Conservation (phyloP, 2,329 filamentous ascomycete genomes). For the Huntiella omanensis region DNA sequence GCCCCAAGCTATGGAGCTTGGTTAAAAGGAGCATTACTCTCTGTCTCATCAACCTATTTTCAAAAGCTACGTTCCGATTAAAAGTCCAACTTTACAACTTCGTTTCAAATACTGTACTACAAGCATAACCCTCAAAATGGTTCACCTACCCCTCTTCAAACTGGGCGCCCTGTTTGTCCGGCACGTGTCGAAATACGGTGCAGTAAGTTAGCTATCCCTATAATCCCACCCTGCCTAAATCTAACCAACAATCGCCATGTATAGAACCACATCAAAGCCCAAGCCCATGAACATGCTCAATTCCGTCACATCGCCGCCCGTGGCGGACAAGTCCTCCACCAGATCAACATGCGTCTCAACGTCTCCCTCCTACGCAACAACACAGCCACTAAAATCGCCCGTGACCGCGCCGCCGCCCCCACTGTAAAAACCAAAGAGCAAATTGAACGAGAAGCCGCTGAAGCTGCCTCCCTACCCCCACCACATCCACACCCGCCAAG, state of each 20-base stretch:
- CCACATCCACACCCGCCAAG: constrained; percentile 4
- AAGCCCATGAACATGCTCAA: constrained; percentile 43
- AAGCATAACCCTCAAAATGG: constrained; percentile 26
- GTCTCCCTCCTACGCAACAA: constrained; percentile 39
- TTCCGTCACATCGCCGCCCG: constrained; percentile 42
- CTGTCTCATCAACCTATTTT: too few relatives aligned
- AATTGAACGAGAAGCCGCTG: constrained; percentile 27
- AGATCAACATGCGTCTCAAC: constrained; percentile 46
- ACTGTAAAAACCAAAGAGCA: constrained; percentile 49
- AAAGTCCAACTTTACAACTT: background rate
- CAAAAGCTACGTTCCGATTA: background rate
- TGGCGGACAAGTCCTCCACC: constrained; percentile 45
- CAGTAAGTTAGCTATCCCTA: constrained; percentile 27
- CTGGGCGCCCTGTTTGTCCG: constrained; percentile 44
- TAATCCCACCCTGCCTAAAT: background rate
- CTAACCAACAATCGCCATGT: background rate
- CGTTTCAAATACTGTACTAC: background rate
- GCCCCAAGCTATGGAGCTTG: too few relatives aligned
- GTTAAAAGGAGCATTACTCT: too few relatives aligned
- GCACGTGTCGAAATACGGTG: constrained; percentile 50
- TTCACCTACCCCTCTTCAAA: constrained; percentile 48
- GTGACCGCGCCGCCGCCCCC: constrained; percentile 42
- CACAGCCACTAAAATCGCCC: constrained; percentile 37
- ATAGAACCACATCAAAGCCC: constrained; percentile 48
- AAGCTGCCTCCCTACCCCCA: background rate